phyloP scores from a whole-genome alignment of 2,329 filamentous ascomycete genomes.

The Cytospora paraplurivora region DNA sequence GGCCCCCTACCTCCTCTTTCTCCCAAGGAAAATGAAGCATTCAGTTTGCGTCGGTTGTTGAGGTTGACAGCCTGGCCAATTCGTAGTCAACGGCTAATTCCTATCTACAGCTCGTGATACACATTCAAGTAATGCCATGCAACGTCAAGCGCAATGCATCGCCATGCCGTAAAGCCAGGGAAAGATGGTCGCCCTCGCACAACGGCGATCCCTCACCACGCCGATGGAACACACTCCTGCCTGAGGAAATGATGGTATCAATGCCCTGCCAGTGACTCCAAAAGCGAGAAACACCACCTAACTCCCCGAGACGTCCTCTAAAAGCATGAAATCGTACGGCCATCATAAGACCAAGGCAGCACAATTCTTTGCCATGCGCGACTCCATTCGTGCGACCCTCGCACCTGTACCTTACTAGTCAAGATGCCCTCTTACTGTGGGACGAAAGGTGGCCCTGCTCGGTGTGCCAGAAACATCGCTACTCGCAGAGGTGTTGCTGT shows the following conservation, averaged over 20 bases:
- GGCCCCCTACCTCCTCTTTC: not conserved
- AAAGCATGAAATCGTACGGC: conserved; percentile 7
- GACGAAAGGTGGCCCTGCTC: not conserved
- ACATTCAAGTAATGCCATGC: not conserved
- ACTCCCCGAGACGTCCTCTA: conserved; percentile 15
- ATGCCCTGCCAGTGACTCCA: conserved; percentile 19
- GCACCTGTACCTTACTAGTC: not conserved
- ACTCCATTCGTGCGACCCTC: not conserved
- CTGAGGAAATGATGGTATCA: conserved; percentile 11
- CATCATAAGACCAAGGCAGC: not conserved
- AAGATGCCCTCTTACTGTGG: not conserved
- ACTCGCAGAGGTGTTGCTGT: not conserved
- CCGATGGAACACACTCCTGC: conserved; percentile 6
- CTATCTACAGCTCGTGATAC: not conserved
- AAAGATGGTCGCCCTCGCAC: not conserved
- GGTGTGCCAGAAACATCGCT: not conserved
- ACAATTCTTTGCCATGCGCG: not conserved
- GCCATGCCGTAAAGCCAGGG: conserved; percentile 1
- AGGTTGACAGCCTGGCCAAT: not conserved
- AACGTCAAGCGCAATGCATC: not conserved
- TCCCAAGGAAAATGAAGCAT: not conserved
- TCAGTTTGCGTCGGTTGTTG: not conserved
- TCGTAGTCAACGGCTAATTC: not conserved
- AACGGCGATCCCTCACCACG: not conserved
- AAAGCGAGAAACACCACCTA: conserved; percentile 19